Evolutionary conservation across 2,329 filamentous ascomycete species (phyloP), one percentile per base, ranked within the genome.

Genomic region (Rasamsonia emersonii): DNA sequence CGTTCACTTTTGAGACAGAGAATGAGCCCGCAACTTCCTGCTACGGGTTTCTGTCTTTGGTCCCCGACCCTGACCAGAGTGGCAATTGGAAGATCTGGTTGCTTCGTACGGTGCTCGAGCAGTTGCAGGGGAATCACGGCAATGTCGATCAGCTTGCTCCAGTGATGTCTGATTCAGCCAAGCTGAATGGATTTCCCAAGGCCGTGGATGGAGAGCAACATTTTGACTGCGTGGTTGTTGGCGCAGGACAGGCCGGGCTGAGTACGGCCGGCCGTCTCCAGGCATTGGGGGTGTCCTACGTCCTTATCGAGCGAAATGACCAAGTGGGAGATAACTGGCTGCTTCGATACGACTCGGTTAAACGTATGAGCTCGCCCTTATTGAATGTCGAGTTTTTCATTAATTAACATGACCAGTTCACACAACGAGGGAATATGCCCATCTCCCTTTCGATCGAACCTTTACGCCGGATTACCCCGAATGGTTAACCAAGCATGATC

Each of bases 251-350:
- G 40, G 56, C 57, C 16, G 65, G 67, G 1, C 49, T 70, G 1
- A 56, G 58, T 15, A 49, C 55, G 3, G 64, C 60, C 10, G 66
- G 62, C 10, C 54, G 65, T 3, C 44, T 67, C 9, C 53, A 63
- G 39, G 61, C 65, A 23, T 46, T 69, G 7, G 56, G 58, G 3
- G 38, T 67, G 4, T 52, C 53, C 1, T 57, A 62, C 17, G 45
- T 70, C 5, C 51, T 68, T n/a, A 50, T 70, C 25, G 66, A 70
- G 27, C 51, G 54, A 15, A 61, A 62, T 18, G 45, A 48, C 14
- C 42, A 52, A 1, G 52, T 68, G 4, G 65, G 67, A 2, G 59
- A 67, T 32, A 64, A 61, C 26, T 70, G 66, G 66, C 50, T 51
- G 2, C 53, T 59, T 28, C 51, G 66, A 28, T 70, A 70, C 38